Base-by-base conservation (phyloP, 2,329 filamentous ascomycete species). In the Verruconis gallopava region DNA sequence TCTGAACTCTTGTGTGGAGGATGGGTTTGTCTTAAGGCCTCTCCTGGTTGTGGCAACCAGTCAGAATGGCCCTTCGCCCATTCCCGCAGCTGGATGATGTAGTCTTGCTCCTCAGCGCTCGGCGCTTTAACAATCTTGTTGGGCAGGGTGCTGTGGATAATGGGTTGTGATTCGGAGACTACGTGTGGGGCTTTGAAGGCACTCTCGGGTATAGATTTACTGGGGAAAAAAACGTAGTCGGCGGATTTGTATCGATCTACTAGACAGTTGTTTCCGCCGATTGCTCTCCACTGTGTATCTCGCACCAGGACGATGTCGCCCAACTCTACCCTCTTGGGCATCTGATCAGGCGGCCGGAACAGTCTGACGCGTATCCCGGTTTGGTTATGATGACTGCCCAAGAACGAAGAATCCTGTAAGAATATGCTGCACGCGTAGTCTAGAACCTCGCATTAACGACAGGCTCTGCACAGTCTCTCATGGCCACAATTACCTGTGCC, bases 301-400 rank as follows among this genome's bases (percentile, higher is more conserved):
- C 71, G 68, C 12, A 86, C 50, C 3, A 85, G 56, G 4, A 85
- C 61, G n/a, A 84, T 64, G 58, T 88, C 83, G 4, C 72, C 71
- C 2, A 64, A 56, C 2, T 62, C 55, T 14, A 56, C 50, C 14
- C 73, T 56, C 11, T 57, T 55, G 3, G 74, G 71, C 17, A 73
- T 46, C 18, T 49, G 38, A n/a, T 39, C 17, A 1, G 5, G 30
- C 18, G 43, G 36, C 19, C 45, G 48, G 43, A 57, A 59, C 4
- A 59, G 40, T n/a, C 52, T 51, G 21, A 46, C 49, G 50, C n/a
- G 18, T 34, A 39, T 51, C 51, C 44, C 44, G 48, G 25, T 49
- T 49, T 6, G 11, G 13, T 13, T 48, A 37, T 2, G 45, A 30
- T 36, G 47, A 13, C 22, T 55, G 48, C 36, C 43, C 12, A 25